Percentiles rank a stretch among this genome's conserved stretches.
These are phyloP conservation scores for Stellera chamaejasme DNA, from an alignment of 345 rosid genomes.

Conservation along the genomic window DNA sequence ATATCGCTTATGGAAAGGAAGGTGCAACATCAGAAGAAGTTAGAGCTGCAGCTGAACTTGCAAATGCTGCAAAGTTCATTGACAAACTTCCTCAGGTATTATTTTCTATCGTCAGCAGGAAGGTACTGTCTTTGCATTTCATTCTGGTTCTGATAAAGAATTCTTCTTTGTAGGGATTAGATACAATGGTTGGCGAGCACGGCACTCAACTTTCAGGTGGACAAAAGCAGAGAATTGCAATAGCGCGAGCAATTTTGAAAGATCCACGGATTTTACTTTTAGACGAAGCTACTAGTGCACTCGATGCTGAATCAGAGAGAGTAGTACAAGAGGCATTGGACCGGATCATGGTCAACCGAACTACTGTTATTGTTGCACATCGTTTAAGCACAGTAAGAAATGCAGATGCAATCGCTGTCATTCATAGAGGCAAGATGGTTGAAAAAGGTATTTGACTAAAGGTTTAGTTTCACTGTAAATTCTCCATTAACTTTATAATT, in stretches of 20 bases:
- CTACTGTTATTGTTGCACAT: slow-evolving; percentile 80
- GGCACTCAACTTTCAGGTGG: slow-evolving; percentile 95
- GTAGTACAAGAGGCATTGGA: slow-evolving; percentile 83
- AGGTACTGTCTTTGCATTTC: not conserved
- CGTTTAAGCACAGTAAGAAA: slow-evolving; percentile 69
- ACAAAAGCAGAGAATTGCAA: slow-evolving; percentile 90
- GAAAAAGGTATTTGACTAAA: slow-evolving; percentile 53
- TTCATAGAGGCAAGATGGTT: slow-evolving; percentile 68
- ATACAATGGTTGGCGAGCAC: slow-evolving; percentile 89
- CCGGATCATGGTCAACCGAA: slow-evolving; percentile 65
- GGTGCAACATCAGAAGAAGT: slow-evolving; percentile 67
- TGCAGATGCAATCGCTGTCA: slow-evolving; percentile 69
- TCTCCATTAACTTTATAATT: no score
- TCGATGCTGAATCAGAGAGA: slow-evolving; percentile 83
- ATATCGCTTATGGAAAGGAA: slow-evolving; percentile 70
- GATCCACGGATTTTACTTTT: slow-evolving; percentile 65
- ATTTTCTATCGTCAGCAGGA: not conserved
- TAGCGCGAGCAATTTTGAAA: slow-evolving; percentile 82
- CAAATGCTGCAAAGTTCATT: slow-evolving; percentile 71
- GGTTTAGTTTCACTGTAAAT: no score
- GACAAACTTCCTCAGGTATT: slow-evolving; percentile 64
- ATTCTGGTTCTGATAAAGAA: not conserved
- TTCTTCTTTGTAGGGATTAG: slow-evolving; percentile 39
- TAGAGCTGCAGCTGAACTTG: slow-evolving; percentile 56
- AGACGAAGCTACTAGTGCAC: slow-evolving; percentile 91